A percentile compares a stretch with the other conserved stretches of the same genome.
phyloP scores from a whole-genome alignment of 169 alveolate genomes.

The Plasmodium gonderi region DNA sequence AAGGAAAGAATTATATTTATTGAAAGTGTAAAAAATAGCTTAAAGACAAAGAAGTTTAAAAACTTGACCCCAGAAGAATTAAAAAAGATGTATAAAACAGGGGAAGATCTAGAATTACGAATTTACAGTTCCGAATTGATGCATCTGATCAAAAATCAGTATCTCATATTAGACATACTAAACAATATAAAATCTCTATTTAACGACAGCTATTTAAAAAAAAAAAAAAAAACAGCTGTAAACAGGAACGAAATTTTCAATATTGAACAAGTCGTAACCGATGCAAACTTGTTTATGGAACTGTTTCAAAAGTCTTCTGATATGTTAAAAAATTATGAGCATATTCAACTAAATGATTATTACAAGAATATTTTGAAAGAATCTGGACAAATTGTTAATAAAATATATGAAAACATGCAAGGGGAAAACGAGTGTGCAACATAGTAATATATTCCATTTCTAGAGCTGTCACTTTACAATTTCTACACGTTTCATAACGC shows the following conservation, averaged over 20 bases:
- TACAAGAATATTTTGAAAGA: constrained; percentile 52
- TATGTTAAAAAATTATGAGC: neutral
- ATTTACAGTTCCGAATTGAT: constrained; percentile 27
- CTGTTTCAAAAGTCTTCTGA: constrained; percentile 14
- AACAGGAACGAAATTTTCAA: neutral
- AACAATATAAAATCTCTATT: constrained; percentile 14
- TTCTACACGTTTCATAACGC: neutral
- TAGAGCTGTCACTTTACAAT: neutral
- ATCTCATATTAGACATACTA: constrained; percentile 13
- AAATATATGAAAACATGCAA: neutral
- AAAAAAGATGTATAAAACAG: constrained; percentile 27
- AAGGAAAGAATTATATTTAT: constrained; percentile 56
- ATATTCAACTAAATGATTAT: constrained; percentile 41
- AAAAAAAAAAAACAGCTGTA: constrained; percentile 4
- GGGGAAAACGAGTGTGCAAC: neutral
- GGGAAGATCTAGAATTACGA: constrained; percentile 13
- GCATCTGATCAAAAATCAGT: constrained; percentile 20
- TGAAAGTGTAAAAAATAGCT: constrained; percentile 28
- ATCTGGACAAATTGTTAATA: constrained; percentile 9
- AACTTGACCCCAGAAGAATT: constrained; percentile 29
- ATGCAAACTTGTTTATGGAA: constrained; percentile 5
- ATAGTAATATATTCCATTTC: neutral
- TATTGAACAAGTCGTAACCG: constrained; percentile 27
- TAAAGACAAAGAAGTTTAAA: constrained; percentile 27
- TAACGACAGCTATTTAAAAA: constrained; percentile 5